Evolutionary conservation across 2,329 filamentous ascomycete genomes (phyloP).

Genomic region (Fonsecaea erecta): DNA sequence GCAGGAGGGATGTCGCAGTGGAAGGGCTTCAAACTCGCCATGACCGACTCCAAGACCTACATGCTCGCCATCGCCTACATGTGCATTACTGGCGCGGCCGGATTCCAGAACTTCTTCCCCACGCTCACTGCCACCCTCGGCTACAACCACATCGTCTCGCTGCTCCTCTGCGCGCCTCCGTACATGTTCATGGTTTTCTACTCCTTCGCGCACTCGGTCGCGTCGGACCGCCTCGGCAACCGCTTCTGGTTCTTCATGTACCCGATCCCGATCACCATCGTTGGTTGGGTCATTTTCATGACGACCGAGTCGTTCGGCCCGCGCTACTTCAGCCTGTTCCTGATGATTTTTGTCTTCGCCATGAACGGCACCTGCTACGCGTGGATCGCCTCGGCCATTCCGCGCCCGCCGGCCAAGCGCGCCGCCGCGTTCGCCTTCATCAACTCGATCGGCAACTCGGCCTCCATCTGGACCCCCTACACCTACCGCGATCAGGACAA

Average conservation of each 20-base stretch:
- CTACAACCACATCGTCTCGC: slow-evolving; percentile 52
- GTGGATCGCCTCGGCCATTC: slow-evolving; percentile 58
- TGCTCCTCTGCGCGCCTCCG: slow-evolving; percentile 59
- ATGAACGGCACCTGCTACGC: slow-evolving; percentile 57
- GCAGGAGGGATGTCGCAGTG: slow-evolving; percentile 54
- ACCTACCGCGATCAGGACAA: slow-evolving; percentile 50
- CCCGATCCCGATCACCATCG: slow-evolving; percentile 57
- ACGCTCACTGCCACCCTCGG: slow-evolving; percentile 55
- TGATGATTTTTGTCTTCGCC: slow-evolving; percentile 61
- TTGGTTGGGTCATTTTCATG: slow-evolving; percentile 62
- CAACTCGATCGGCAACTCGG: slow-evolving; percentile 60
- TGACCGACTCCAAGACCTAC: slow-evolving; percentile 51
- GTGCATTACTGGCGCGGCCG: slow-evolving; percentile 55
- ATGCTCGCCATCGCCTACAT: slow-evolving; percentile 55
- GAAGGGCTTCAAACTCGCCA: slow-evolving; percentile 57
- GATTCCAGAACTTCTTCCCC: slow-evolving; percentile 64
- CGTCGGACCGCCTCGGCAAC: slow-evolving; percentile 52
- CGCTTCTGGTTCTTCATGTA: slow-evolving; percentile 60
- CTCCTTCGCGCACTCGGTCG: slow-evolving; percentile 51
- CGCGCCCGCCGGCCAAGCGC: slow-evolving; percentile 60
- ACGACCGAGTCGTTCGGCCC: slow-evolving; percentile 56
- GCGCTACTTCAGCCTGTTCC: slow-evolving; percentile 61
- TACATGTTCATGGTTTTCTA: slow-evolving; percentile 61
- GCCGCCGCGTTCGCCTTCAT: slow-evolving; percentile 61
- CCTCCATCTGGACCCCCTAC: slow-evolving; percentile 58